Percentiles rank a stretch among this genome's conserved stretches.
These are phyloP conservation scores for Penstemon newberryi DNA, from an alignment of 257 asterid species.

Conservation along the genomic window DNA sequence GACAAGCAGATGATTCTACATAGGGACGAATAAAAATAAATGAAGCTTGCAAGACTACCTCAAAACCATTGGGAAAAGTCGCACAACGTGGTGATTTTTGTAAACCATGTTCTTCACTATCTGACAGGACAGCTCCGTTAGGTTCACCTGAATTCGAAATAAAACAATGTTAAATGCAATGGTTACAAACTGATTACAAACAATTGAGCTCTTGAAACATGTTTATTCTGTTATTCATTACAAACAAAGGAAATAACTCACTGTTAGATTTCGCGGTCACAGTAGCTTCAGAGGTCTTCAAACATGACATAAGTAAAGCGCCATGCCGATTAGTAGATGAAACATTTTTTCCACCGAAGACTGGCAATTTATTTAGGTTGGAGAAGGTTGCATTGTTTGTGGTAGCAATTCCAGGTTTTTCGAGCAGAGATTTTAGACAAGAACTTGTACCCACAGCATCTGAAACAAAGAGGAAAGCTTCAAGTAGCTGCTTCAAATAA, in stretches of 20 bases:
- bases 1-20: neutral
- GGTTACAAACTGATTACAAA: slow-evolving; percentile 9
- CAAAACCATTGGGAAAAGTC: slow-evolving; percentile 55
- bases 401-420: slow-evolving; percentile 41
- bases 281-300: slow-evolving; percentile 48
- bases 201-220: neutral
- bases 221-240: neutral
- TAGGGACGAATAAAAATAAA: neutral
- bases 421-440: slow-evolving; percentile 34
- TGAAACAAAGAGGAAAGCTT: slow-evolving; percentile 26
- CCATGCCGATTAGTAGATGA: slow-evolving; percentile 40
- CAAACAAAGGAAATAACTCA: slow-evolving; percentile 36
- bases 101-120: slow-evolving; percentile 36
- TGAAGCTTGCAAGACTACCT: slow-evolving; percentile 38
- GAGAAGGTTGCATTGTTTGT: slow-evolving; percentile 37
- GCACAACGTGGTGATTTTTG: slow-evolving; percentile 36
- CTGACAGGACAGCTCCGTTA: slow-evolving; percentile 55
- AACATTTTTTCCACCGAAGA: slow-evolving; percentile 39
- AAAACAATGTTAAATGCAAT: slow-evolving; percentile 15
- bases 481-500: slow-evolving; percentile 30
- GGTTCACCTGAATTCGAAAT: slow-evolving; percentile 34
- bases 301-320: slow-evolving; percentile 41
- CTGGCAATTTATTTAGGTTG: slow-evolving; percentile 32
- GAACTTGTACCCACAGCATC: slow-evolving; percentile 45
- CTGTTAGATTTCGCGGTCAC: slow-evolving; percentile 43